Percentiles rank a stretch among this genome's conserved stretches.
Evolutionary conservation across 192 early-diverging fungal species (phyloP).

Genomic region (Allomyces arbusculus): DNA sequence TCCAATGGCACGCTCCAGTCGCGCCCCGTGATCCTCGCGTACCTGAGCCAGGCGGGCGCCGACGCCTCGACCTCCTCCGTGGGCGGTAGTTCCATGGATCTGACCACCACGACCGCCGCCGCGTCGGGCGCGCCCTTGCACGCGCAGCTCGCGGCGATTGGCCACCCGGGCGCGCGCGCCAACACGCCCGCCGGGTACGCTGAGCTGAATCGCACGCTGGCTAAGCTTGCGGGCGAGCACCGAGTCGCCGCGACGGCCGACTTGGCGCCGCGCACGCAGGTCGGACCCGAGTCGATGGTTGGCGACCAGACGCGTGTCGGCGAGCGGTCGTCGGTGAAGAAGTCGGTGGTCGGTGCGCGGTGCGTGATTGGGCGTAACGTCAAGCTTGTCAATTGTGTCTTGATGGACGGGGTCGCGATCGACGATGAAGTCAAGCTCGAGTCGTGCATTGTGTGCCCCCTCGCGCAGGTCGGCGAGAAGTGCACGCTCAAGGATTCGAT

Average conservation of each 20-base stretch:
- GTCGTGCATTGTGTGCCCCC: slow-evolving; percentile 4
- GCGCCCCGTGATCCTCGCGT: neutral
- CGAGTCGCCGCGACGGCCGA: slow-evolving; percentile 50
- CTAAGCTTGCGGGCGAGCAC: slow-evolving; percentile 18
- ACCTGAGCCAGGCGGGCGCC: neutral
- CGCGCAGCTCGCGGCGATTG: neutral
- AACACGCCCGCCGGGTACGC: slow-evolving; percentile 64
- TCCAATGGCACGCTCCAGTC: neutral
- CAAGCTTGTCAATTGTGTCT: slow-evolving; percentile 82
- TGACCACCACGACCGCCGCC: no score
- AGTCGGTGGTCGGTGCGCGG: slow-evolving; percentile 80
- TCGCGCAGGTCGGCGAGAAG: neutral
- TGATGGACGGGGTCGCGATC: slow-evolving; percentile 87
- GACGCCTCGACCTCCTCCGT: neutral
- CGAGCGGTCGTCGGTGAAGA: slow-evolving; percentile 82
- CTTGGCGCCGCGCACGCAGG: slow-evolving; percentile 44
- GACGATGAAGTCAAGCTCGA: slow-evolving; percentile 44
- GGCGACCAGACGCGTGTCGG: slow-evolving; percentile 77
- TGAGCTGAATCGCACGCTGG: slow-evolving; percentile 65
- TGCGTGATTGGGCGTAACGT: slow-evolving; percentile 89
- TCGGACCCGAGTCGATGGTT: slow-evolving; percentile 75
- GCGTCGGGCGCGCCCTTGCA: neutral
- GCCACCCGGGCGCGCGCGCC: slow-evolving; percentile 56
- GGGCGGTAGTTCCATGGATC: neutral
- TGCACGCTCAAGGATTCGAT: neutral